Conservation (phyloP, 202 grass and related monocot genomes). For the Zizania palustris region DNA sequence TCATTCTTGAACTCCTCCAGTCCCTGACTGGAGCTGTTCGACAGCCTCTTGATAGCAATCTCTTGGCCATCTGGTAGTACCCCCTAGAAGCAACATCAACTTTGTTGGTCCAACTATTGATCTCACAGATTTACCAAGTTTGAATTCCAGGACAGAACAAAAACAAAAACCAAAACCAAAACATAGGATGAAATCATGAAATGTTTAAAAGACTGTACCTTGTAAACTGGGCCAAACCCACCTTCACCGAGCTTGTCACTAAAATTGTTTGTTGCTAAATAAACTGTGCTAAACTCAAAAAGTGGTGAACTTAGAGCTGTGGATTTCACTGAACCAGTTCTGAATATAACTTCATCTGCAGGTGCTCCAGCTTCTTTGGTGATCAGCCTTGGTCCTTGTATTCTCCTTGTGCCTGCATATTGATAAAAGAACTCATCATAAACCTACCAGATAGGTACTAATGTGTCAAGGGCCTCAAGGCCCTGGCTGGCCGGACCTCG, state of each 20-base stretch:
- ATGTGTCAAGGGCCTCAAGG: no score
- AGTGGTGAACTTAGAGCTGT: conserved; percentile 41
- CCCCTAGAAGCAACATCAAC: conserved; percentile 43
- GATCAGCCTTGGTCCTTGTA: not conserved
- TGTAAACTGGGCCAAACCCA: conserved; percentile 83
- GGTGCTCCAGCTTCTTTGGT: conserved; percentile 29
- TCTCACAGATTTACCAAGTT: not conserved
- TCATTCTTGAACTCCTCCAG: conserved; percentile 75
- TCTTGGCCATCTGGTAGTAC: conserved; percentile 63
- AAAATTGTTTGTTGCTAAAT: conserved; percentile 65
- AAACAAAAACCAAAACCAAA: not conserved
- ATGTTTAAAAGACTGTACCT: conserved; percentile 44
- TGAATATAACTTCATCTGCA: conserved; percentile 36
- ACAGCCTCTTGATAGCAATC: conserved; percentile 74
- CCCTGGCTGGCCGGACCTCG: no score
- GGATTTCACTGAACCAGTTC: conserved; percentile 35
- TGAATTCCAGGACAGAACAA: not conserved
- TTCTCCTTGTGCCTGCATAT: conserved; percentile 25
- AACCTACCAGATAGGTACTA: not conserved
- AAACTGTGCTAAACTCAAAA: conserved; percentile 55
- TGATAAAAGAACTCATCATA: not conserved
- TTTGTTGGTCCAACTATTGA: not conserved
- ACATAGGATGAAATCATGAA: not conserved
- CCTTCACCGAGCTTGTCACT: conserved; percentile 63
- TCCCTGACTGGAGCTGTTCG: conserved; percentile 58